Evolutionary conservation across 2,329 filamentous ascomycete genomes (phyloP).

Genomic region (Colletotrichum sp.): DNA sequence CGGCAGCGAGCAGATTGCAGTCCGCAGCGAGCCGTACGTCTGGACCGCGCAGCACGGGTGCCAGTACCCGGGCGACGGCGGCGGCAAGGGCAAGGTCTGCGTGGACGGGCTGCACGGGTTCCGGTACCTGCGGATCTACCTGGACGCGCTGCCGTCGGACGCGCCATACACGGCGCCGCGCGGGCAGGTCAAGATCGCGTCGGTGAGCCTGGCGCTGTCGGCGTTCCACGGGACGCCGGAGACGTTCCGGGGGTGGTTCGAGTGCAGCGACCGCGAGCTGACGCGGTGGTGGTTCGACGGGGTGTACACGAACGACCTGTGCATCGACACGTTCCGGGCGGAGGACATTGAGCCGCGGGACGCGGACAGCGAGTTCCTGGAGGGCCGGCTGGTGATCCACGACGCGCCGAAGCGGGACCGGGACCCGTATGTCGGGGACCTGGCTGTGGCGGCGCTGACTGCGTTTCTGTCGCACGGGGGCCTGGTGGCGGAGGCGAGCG

Average conservation of each 20-base stretch:
- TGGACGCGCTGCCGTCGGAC: slow-evolving; percentile 48
- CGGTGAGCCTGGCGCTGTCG: slow-evolving; percentile 45
- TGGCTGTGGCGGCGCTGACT: slow-evolving; percentile 53
- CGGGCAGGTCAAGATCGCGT: slow-evolving; percentile 48
- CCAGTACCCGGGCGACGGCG: slow-evolving; percentile 26
- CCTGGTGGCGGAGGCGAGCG: slow-evolving; percentile 39
- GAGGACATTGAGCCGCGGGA: slow-evolving; percentile 55
- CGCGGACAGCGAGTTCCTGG: slow-evolving; percentile 45
- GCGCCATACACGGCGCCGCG: slow-evolving; percentile 48
- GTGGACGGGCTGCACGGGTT: slow-evolving; percentile 59
- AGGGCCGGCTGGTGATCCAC: slow-evolving; percentile 50
- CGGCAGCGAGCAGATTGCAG: slow-evolving; percentile 56
- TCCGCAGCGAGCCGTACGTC: slow-evolving; percentile 42
- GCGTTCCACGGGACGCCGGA: slow-evolving; percentile 52
- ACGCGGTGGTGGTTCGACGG: slow-evolving; percentile 60
- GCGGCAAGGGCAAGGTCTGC: slow-evolving; percentile 44
- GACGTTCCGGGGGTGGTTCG: slow-evolving; percentile 56
- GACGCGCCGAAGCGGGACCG: slow-evolving; percentile 58
- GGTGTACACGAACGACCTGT: slow-evolving; percentile 56
- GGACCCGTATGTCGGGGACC: slow-evolving; percentile 57
- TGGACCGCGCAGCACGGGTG: slow-evolving; percentile 53
- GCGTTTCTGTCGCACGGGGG: slow-evolving; percentile 48
- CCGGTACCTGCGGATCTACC: slow-evolving; percentile 53
- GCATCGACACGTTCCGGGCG: slow-evolving; percentile 47
- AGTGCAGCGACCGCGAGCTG: slow-evolving; percentile 53